Evolutionary conservation across 352 stramenopile genomes (phyloP).

Genomic region (Globisporangium middletonii): DNA sequence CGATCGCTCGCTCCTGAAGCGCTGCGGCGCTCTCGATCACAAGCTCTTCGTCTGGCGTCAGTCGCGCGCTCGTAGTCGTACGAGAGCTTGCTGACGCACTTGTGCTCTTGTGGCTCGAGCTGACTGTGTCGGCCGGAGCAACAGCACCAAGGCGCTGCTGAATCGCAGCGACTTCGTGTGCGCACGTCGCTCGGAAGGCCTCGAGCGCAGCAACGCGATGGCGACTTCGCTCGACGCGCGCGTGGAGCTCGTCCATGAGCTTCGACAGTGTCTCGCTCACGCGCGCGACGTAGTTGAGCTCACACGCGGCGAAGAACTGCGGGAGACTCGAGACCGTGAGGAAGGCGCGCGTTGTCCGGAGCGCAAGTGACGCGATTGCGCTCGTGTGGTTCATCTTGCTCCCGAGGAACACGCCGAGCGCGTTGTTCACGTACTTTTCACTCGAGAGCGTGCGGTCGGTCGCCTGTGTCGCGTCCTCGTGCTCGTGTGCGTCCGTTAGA

Average conservation of each 20-base stretch:
- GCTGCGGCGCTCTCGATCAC: slow-evolving; percentile 25
- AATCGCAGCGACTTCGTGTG: slow-evolving; percentile 12
- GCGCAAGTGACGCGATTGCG: slow-evolving; percentile 20
- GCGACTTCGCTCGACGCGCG: slow-evolving; percentile 38
- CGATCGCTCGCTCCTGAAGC: slow-evolving; percentile 29
- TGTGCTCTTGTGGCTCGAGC: neutral
- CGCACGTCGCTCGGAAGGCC: slow-evolving; percentile 22
- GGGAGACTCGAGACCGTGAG: slow-evolving; percentile 30
- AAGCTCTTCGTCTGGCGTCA: neutral
- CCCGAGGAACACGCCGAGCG: slow-evolving; percentile 30
- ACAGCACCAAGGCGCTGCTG: neutral
- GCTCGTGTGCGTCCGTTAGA: neutral
- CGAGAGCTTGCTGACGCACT: neutral
- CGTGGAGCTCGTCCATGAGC: slow-evolving; percentile 23
- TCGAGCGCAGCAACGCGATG: slow-evolving; percentile 22
- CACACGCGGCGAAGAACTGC: slow-evolving; percentile 38
- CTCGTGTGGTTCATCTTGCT: slow-evolving; percentile 26
- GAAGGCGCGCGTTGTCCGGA: slow-evolving; percentile 23
- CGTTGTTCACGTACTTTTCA: slow-evolving; percentile 39
- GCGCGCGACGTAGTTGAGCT: slow-evolving; percentile 45
- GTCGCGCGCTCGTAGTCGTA: neutral
- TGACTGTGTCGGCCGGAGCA: neutral
- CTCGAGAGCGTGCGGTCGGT: slow-evolving; percentile 19
- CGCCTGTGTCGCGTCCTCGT: neutral
- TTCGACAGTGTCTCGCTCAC: slow-evolving; percentile 29